Conservation (phyloP, 2,329 filamentous ascomycete genomes). For the Alternaria burnsii region DNA sequence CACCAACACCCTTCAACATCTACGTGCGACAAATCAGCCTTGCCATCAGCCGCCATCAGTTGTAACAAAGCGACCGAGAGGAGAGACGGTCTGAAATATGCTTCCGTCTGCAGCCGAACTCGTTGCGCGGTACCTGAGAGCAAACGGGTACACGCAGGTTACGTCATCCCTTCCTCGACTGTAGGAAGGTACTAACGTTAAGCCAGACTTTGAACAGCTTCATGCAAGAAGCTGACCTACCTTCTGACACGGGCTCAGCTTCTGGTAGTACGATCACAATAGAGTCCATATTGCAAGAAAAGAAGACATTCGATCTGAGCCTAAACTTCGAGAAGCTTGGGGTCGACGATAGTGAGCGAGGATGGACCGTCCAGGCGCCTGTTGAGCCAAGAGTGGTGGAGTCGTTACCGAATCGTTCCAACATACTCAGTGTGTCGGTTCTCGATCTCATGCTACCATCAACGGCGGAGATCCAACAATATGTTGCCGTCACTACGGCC, state of each 20-base stretch:
- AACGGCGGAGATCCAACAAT: conserved; percentile 27
- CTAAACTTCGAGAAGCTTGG: conserved; percentile 65
- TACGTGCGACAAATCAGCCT: neutral
- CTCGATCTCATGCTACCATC: conserved; percentile 44
- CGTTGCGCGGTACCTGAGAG: conserved; percentile 53
- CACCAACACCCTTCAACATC: neutral
- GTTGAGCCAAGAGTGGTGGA: conserved; percentile 53
- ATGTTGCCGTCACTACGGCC: conserved; percentile 48
- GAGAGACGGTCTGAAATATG: conserved; percentile 21
- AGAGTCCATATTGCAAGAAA: conserved; percentile 68
- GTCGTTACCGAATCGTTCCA: conserved; percentile 59
- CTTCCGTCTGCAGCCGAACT: conserved; percentile 52
- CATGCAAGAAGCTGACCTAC: conserved; percentile 64
- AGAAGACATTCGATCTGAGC: conserved; percentile 65
- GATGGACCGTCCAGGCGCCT: conserved; percentile 60
- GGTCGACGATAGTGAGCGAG: conserved; percentile 51
- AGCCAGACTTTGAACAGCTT: conserved; percentile 66
- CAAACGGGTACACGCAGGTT: conserved; percentile 54
- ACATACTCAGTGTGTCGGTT: conserved; percentile 62
- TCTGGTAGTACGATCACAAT: conserved; percentile 61
- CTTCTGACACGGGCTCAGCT: conserved; percentile 57
- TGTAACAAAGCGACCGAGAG: neutral
- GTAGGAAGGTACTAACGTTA: conserved; percentile 15
- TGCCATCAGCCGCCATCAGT: neutral
- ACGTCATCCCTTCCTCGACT: conserved; percentile 14